Base-by-base conservation (phyloP, 306 rosid genomes). In the Rosa multiflora region DNA sequence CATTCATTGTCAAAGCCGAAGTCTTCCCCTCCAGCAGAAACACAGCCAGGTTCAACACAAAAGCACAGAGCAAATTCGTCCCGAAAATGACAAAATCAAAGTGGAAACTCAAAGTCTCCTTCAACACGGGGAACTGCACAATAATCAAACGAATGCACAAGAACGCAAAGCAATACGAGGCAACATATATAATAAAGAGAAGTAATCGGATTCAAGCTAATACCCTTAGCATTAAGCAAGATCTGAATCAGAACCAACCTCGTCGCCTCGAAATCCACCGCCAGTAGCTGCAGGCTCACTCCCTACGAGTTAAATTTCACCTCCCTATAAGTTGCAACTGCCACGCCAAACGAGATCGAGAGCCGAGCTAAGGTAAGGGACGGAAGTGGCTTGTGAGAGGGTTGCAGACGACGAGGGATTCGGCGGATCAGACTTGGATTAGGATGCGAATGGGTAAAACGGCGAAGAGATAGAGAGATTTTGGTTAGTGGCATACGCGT, bases 1-100 rank as follows among this genome's bases (percentile, higher is more conserved):
- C 99, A 75, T 95, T 95, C 99, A 95, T 93, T 0, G 99, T 95
- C 89, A 95, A 79, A 6, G 99, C 99, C 6, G 98, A 95, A 1
- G 99, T 95, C 93, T 95, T 95, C 0, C 99, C 99, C 3, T 93
- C 98, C 2, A 95, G 82, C 84, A 95, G 81, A 78, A 95, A 95
- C 82, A 95, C 98, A 0, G 93, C 98, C 1, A 95, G 88, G 56
- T 95, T 95, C 88, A 95, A 29, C 32, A 1, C 32, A 29, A 29
- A 29, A 29, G 32, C 32, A 29, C 32, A 29, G 0, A 89, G 3
- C 0, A 98, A 88, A 83, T 95, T 95, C 4, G 92, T 88, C 18
- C 99, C 99, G 5, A 95, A 95, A 70, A 90, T 67, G 0, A 81
- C 42, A 1, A 88, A 89, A 86, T 95, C 97, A 56, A 91, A 43